These are phyloP conservation scores for Pichia occidentalis DNA, from an alignment of 805 yeast genomes.

Conservation along the genomic window DNA sequence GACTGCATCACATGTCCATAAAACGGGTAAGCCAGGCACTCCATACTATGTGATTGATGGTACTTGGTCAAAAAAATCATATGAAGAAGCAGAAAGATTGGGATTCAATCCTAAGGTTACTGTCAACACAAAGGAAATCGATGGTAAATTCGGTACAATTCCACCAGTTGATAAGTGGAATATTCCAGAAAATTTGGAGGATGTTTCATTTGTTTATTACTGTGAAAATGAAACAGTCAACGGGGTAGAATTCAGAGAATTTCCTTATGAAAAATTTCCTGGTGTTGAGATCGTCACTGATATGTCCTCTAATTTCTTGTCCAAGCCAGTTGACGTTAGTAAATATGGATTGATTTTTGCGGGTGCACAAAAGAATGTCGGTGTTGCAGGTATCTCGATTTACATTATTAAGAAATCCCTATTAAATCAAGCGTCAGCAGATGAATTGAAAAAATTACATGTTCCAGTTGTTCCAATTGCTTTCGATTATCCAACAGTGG, in stretches of 20 bases:
- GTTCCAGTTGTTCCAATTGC: slow-evolving; percentile 88
- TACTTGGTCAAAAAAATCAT: slow-evolving; percentile 85
- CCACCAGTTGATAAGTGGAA: slow-evolving; percentile 63
- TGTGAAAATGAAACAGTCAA: slow-evolving; percentile 98
- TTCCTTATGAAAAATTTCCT: slow-evolving; percentile 50
- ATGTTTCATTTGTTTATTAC: slow-evolving; percentile 77
- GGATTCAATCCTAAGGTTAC: slow-evolving; percentile 70
- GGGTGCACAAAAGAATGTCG: slow-evolving; percentile 98
- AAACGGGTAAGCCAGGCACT: slow-evolving; percentile 66
- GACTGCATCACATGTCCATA: slow-evolving; percentile 59
- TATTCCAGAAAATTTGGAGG: slow-evolving; percentile 48
- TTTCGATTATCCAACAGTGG: slow-evolving; percentile 78
- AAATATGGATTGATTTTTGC: slow-evolving; percentile 89
- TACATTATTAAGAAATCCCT: slow-evolving; percentile 83
- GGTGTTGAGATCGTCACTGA: slow-evolving; percentile 85
- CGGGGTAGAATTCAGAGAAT: slow-evolving; percentile 71
- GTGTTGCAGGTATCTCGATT: slow-evolving; percentile 90
- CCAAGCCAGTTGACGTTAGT: slow-evolving; percentile 71
- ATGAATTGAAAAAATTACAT: slow-evolving; percentile 47
- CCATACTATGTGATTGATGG: slow-evolving; percentile 91
- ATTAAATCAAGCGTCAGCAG: slow-evolving; percentile 60
- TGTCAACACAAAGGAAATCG: slow-evolving; percentile 51
- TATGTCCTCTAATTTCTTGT: slow-evolving; percentile 87
- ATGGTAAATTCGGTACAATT: slow-evolving; percentile 58
- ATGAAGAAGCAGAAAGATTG: slow-evolving; percentile 79